Evolutionary conservation across 2,329 filamentous ascomycete genomes (phyloP).

Genomic region (Neonectria magnoliae): DNA sequence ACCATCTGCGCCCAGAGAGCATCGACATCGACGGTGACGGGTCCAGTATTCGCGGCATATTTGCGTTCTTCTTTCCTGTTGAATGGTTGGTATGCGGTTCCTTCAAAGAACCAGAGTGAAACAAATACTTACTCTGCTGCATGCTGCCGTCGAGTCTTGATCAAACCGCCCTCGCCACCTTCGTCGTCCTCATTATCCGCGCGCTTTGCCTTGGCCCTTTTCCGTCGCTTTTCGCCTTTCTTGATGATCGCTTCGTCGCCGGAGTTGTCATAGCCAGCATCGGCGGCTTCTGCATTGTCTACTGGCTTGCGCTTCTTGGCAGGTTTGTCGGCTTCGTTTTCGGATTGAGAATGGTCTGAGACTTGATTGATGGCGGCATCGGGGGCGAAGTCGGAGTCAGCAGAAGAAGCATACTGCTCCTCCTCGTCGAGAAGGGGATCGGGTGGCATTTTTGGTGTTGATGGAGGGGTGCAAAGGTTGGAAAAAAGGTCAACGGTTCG

Average conservation of each 20-base stretch:
- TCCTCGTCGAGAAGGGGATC: conserved; percentile 58
- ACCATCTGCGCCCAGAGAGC: conserved; percentile 76
- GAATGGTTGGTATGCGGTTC: conserved; percentile 19
- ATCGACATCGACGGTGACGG: conserved; percentile 77
- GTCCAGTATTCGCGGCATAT: conserved; percentile 61
- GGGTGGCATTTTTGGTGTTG: conserved; percentile 52
- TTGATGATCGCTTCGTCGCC: conserved; percentile 78
- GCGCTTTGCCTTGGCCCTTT: conserved; percentile 54
- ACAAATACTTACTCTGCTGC: conserved; percentile 65
- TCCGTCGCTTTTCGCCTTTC: conserved; percentile 65
- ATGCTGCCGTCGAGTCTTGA: conserved; percentile 79
- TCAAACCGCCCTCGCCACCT: conserved; percentile 68
- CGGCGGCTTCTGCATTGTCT: conserved; percentile 45
- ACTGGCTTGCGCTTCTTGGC: conserved; percentile 39
- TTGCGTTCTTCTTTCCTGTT: conserved; percentile 67
- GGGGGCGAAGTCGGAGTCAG: conserved; percentile 79
- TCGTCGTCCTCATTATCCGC: conserved; percentile 60
- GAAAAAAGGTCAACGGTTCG: background rate
- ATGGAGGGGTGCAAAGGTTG: conserved; percentile 12
- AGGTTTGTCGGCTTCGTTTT: conserved; percentile 47
- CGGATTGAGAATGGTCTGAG: conserved; percentile 63
- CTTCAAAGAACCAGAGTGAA: background rate
- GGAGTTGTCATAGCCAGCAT: conserved; percentile 70
- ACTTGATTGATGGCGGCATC: conserved; percentile 60
- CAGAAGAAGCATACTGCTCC: conserved; percentile 73